phyloP scores from a whole-genome alignment of 2,329 filamentous ascomycete genomes.

The Albifimbria verrucaria region DNA sequence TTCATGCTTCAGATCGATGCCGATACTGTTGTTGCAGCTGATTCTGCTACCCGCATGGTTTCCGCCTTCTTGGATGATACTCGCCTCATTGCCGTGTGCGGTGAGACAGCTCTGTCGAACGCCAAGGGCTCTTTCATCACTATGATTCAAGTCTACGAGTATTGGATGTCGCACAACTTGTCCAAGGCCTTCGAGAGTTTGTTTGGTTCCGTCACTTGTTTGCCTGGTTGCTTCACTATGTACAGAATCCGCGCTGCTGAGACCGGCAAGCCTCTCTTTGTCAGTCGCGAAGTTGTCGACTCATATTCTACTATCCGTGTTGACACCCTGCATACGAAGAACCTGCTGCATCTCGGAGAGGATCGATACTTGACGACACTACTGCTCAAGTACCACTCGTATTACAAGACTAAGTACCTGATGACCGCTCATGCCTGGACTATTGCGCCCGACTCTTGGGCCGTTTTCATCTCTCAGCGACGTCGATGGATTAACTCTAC shows the following conservation, averaged over 20 bases:
- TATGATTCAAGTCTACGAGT: constrained; percentile 99
- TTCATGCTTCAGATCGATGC: constrained; percentile 96
- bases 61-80: constrained; percentile 89
- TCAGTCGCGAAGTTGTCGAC: constrained; percentile 87
- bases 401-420: constrained; percentile 98
- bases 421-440: constrained; percentile 93
- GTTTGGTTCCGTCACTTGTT: constrained; percentile 94
- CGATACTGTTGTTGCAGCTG: constrained; percentile 87
- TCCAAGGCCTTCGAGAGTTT: constrained; percentile 96
- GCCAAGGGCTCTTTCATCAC: constrained; percentile 91
- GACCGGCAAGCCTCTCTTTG: constrained; percentile 91
- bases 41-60: constrained; percentile 90
- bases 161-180: constrained; percentile 98
- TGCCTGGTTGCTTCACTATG: constrained; percentile 99
- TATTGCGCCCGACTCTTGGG: constrained; percentile 91
- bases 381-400: constrained; percentile 84
- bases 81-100: constrained; percentile 87
- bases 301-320: constrained; percentile 90
- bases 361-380: constrained; percentile 96
- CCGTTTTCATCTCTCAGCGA: constrained; percentile 94
- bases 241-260: constrained; percentile 94
- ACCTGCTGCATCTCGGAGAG: constrained; percentile 91
- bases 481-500: constrained; percentile 99
- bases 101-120: constrained; percentile 91
- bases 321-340: constrained; percentile 98